Percentiles rank a stretch among this genome's conserved stretches.
Conservation (phyloP, 371 early-diverging fungal species). For the Mortierella sp. region DNA sequence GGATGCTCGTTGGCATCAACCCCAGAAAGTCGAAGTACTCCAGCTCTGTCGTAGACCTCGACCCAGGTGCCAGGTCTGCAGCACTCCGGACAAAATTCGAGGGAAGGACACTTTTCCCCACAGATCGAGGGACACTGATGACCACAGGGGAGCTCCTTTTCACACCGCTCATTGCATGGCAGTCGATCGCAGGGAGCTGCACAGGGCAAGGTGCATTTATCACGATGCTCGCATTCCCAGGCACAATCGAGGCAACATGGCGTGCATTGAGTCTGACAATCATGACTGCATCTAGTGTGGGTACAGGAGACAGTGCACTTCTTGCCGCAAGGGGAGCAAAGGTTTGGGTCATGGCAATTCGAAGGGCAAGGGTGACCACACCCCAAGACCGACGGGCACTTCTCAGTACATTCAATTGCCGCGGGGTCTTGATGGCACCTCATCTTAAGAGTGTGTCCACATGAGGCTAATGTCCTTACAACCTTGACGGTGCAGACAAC, state of each 20-base stretch:
- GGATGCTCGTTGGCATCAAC: constrained; percentile 55
- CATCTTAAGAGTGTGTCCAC: neutral
- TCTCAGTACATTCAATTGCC: neutral
- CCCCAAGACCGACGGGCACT: constrained; percentile 12
- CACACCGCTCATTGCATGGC: constrained; percentile 67
- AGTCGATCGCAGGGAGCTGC: constrained; percentile 67
- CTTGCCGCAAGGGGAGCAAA: constrained; percentile 58
- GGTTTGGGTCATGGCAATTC: constrained; percentile 38
- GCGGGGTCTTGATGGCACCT: neutral
- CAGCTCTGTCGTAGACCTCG: neutral
- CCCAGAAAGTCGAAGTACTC: constrained; percentile 11
- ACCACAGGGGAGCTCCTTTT: constrained; percentile 59
- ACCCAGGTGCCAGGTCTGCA: constrained; percentile 23
- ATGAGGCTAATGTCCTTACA: neutral
- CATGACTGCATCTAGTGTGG: constrained; percentile 57
- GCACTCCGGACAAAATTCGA: constrained; percentile 58
- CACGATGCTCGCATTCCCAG: constrained; percentile 64
- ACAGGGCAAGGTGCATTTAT: constrained; percentile 60
- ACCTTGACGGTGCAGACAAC: neutral
- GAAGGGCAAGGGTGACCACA: constrained; percentile 38
- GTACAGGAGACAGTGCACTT: constrained; percentile 57
- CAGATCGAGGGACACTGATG: constrained; percentile 67
- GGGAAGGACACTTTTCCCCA: constrained; percentile 64
- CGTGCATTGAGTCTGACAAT: constrained; percentile 56
- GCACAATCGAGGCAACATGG: constrained; percentile 60